phyloP scores from a whole-genome alignment of 345 rosid species.

The Lumnitzera littorea region DNA sequence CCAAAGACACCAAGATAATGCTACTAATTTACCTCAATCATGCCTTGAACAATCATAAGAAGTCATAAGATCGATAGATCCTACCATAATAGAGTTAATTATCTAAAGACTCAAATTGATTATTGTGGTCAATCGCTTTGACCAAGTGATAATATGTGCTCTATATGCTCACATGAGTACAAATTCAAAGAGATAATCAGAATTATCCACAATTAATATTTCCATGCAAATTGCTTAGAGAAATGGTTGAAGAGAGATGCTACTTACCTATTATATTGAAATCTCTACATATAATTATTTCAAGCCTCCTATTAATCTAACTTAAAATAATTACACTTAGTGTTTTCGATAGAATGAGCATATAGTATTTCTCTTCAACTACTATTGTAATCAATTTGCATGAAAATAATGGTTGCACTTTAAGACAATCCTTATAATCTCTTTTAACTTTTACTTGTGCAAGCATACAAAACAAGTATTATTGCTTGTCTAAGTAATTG shows the following conservation, averaged over 20 bases:
- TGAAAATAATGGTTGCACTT: slow-evolving; percentile 61
- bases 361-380: slow-evolving; percentile 44
- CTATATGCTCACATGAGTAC: no score
- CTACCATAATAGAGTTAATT: no score
- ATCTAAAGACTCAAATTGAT: no score
- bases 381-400: slow-evolving; percentile 47
- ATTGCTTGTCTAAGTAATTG: slow-evolving; percentile 36
- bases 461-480: slow-evolving; percentile 47
- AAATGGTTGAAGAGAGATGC: not conserved
- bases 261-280: not conserved
- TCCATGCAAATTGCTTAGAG: not conserved
- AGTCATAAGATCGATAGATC: no score
- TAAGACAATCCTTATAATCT: slow-evolving; percentile 44
- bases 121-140: no score
- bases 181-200: no score
- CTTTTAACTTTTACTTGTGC: slow-evolving; percentile 45
- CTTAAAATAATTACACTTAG: slow-evolving; percentile 13
- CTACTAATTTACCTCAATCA: no score
- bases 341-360: slow-evolving; percentile 59
- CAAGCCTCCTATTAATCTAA: no score
- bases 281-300: not conserved
- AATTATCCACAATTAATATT: no score
- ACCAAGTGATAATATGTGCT: no score
- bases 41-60: no score
- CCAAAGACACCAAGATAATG: no score